Conservation (phyloP, 345 rosid genomes). For the Moringa oleifera region DNA sequence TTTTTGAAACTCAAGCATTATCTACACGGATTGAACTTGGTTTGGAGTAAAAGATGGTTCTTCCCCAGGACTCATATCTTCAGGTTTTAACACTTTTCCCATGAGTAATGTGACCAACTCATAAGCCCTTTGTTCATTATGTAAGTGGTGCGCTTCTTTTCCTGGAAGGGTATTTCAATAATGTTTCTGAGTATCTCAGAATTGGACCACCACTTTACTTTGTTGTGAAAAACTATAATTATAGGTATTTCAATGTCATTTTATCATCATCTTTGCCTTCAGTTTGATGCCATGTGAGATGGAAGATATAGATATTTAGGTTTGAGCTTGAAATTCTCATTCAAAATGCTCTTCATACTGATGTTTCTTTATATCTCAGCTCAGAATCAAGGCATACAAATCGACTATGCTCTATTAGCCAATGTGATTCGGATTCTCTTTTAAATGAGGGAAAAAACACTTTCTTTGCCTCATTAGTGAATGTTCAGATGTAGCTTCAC, state of each 20-base stretch:
- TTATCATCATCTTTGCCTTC: constrained; percentile 7
- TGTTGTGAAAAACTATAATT: constrained; percentile 87
- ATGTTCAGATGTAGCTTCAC: no score
- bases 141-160: constrained; percentile 14
- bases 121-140: constrained; percentile 3
- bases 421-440: constrained; percentile 81
- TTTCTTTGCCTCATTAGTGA: not conserved
- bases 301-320: not conserved
- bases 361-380: constrained; percentile 50
- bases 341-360: constrained; percentile 20
- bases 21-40: constrained; percentile 89
- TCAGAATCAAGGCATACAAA: constrained; percentile 82
- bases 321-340: constrained; percentile 12
- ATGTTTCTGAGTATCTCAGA: constrained; percentile 71
- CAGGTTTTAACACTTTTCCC: constrained; percentile 54
- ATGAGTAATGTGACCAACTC: constrained; percentile 4
- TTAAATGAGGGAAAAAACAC: constrained; percentile 67
- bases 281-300: constrained; percentile 1
- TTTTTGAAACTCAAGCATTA: constrained; percentile 53
- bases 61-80: constrained; percentile 92
- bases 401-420: constrained; percentile 91
- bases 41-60: constrained; percentile 92
- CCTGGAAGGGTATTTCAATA: constrained; percentile 80
- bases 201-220: constrained; percentile 94
- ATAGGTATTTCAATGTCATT: constrained; percentile 51